phyloP scores from a whole-genome alignment of 805 yeast species.

The Grigorovia transvaalensis region DNA sequence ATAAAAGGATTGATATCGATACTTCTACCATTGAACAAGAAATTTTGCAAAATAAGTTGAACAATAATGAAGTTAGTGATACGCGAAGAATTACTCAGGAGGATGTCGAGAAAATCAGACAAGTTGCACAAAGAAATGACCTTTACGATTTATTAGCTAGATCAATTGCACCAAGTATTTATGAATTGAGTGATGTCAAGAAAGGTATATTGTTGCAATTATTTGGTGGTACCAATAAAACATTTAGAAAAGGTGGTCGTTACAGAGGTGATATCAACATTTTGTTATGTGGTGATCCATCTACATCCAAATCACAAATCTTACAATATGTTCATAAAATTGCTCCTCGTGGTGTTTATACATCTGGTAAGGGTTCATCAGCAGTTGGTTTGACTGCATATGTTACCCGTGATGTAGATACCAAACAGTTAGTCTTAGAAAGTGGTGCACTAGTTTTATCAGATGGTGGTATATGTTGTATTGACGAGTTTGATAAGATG shows the following conservation, averaged over 20 bases:
- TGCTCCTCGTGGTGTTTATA: conserved; percentile 95
- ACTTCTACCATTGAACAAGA: conserved; percentile 45
- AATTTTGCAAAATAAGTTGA: conserved; percentile 39
- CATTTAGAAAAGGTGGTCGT: conserved; percentile 79
- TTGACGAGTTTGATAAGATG: conserved; percentile 98
- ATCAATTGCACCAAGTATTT: conserved; percentile 94
- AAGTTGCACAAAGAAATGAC: conserved; percentile 58
- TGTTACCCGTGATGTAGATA: conserved; percentile 87
- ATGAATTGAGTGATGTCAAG: conserved; percentile 92
- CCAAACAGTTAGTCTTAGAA: conserved; percentile 86
- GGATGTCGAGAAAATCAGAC: conserved; percentile 56
- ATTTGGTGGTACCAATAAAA: conserved; percentile 92
- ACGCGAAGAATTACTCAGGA: conserved; percentile 55
- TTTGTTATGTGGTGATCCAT: conserved; percentile 93
- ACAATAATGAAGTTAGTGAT: conserved; percentile 60
- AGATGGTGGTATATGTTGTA: conserved; percentile 98
- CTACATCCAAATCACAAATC: conserved; percentile 92
- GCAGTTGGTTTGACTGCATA: conserved; percentile 99
- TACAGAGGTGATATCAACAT: conserved; percentile 94
- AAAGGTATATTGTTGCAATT: conserved; percentile 88
- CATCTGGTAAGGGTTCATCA: conserved; percentile 97
- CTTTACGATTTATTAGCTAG: conserved; percentile 78
- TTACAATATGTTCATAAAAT: conserved; percentile 92
- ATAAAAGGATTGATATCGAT: conserved; percentile 72
- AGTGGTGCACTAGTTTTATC: conserved; percentile 93